phyloP scores from a whole-genome alignment of 2,329 filamentous ascomycete species.

The Neopestalotiopsis rosae region DNA sequence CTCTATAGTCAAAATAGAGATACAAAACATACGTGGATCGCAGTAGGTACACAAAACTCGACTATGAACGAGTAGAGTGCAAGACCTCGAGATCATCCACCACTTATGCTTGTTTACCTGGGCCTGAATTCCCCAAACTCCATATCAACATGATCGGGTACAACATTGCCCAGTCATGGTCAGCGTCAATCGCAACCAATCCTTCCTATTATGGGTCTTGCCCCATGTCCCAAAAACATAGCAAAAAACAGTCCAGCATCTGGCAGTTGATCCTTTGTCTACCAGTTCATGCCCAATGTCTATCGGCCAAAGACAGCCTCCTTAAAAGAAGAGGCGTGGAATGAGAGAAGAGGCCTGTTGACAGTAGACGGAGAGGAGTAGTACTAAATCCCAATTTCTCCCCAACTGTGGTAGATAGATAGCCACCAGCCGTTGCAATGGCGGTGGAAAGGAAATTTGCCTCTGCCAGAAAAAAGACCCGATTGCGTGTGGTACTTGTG shows the following conservation, averaged over 20 bases:
- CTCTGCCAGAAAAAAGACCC: not conserved
- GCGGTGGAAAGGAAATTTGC: not conserved
- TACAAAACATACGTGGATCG: not conserved
- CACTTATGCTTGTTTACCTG: not conserved
- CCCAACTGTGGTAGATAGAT: not conserved
- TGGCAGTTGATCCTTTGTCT: not conserved
- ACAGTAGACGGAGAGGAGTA: not conserved
- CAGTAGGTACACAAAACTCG: not conserved
- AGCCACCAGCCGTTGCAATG: not conserved
- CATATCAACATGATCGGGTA: not conserved
- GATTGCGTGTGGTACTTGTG: not conserved
- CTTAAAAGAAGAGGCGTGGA: not conserved
- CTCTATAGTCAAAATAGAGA: not conserved
- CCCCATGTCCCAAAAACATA: not conserved
- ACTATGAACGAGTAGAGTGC: not conserved
- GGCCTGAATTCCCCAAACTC: not conserved
- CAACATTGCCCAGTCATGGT: constrained; percentile 1
- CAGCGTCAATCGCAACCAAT: not conserved
- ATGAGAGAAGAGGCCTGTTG: not conserved
- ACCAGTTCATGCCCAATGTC: constrained; percentile 3
- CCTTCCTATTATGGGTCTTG: not conserved
- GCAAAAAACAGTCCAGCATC: not conserved
- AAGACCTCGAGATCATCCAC: not conserved
- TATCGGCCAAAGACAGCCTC: not conserved
- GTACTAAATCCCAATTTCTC: not conserved